Percentiles rank a stretch among this genome's conserved stretches.
phyloP scores from a whole-genome alignment of 2,329 filamentous ascomycete genomes.

The Mycocentrospora acerina region DNA sequence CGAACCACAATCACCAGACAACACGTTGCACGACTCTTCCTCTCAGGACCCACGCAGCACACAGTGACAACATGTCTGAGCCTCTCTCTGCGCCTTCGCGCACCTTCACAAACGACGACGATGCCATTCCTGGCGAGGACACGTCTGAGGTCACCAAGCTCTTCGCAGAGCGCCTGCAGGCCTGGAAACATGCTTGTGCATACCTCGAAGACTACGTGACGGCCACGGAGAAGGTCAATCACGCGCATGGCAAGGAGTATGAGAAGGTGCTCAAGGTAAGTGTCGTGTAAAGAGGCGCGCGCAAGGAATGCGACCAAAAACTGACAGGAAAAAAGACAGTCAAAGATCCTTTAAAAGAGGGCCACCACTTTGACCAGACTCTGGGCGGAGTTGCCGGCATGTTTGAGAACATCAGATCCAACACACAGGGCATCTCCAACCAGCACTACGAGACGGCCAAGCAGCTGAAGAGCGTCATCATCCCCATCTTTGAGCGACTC shows the following conservation, averaged over 20 bases:
- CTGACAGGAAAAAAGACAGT: constrained; percentile 65
- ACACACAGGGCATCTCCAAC: constrained; percentile 86
- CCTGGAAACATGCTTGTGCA: constrained; percentile 92
- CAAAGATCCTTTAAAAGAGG: constrained; percentile 80
- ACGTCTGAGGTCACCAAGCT: constrained; percentile 58
- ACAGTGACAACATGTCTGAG: constrained; percentile 28
- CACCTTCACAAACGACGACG: constrained; percentile 44
- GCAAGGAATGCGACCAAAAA: neutral
- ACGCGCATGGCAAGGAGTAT: constrained; percentile 86
- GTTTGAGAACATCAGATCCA: constrained; percentile 91
- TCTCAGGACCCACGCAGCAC: too few species aligned
- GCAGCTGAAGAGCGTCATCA: constrained; percentile 79
- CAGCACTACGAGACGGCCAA: constrained; percentile 90
- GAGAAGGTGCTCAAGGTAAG: constrained; percentile 85
- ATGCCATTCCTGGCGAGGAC: constrained; percentile 52
- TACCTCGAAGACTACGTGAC: constrained; percentile 89
- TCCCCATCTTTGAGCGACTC: constrained; percentile 85
- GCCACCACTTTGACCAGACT: constrained; percentile 88
- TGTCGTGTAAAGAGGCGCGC: neutral
- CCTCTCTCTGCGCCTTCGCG: constrained; percentile 35
- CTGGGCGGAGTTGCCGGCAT: constrained; percentile 85
- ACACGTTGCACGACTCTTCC: too few species aligned
- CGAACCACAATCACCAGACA: too few species aligned
- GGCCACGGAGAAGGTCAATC: constrained; percentile 83
- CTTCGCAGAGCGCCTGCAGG: constrained; percentile 82